phyloP scores from a whole-genome alignment of 2,329 filamentous ascomycete species.

The Sodiomyces alkalinus region DNA sequence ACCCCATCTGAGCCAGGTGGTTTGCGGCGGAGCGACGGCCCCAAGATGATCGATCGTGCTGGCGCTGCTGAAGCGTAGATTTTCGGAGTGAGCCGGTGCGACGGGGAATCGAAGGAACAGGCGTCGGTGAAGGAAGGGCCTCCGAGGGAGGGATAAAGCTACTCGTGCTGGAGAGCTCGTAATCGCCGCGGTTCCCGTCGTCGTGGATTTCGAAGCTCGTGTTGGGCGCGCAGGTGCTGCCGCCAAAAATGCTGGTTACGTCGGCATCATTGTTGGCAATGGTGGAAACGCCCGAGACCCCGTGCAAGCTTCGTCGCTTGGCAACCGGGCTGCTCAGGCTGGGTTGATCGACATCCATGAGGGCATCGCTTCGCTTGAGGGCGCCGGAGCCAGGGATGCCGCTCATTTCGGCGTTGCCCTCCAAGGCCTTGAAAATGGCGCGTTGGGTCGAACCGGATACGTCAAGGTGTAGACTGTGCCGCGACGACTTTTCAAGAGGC shows the following conservation, averaged over 20 bases:
- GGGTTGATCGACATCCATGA: constrained; percentile 72
- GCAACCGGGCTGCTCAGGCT: constrained; percentile 73
- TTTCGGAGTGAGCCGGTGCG: constrained; percentile 66
- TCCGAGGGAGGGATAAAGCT: constrained; percentile 21
- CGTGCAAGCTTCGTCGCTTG: constrained; percentile 79
- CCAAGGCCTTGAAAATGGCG: constrained; percentile 33
- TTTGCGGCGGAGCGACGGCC: constrained; percentile 43
- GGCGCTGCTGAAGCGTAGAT: constrained; percentile 76
- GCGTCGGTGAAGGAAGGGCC: constrained; percentile 25
- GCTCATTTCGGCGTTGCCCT: constrained; percentile 26
- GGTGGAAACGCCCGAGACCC: constrained; percentile 45
- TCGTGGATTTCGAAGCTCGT: constrained; percentile 30
- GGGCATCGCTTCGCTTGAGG: constrained; percentile 79
- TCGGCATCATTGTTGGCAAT: constrained; percentile 16
- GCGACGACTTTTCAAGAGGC: constrained; percentile 30
- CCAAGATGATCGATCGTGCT: constrained; percentile 51
- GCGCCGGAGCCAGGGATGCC: constrained; percentile 57
- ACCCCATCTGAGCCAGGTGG: constrained; percentile 32
- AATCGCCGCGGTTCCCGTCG: constrained; percentile 28
- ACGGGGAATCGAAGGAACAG: constrained; percentile 42
- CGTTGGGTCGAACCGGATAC: constrained; percentile 36
- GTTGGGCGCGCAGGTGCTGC: constrained; percentile 22
- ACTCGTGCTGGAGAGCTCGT: constrained; percentile 30
- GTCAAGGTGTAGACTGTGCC: constrained; percentile 43
- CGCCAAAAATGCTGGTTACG: constrained; percentile 54